Evolutionary conservation across 768 basidiomycete genomes (phyloP).

Genomic region (Boletus rubescentipes): DNA sequence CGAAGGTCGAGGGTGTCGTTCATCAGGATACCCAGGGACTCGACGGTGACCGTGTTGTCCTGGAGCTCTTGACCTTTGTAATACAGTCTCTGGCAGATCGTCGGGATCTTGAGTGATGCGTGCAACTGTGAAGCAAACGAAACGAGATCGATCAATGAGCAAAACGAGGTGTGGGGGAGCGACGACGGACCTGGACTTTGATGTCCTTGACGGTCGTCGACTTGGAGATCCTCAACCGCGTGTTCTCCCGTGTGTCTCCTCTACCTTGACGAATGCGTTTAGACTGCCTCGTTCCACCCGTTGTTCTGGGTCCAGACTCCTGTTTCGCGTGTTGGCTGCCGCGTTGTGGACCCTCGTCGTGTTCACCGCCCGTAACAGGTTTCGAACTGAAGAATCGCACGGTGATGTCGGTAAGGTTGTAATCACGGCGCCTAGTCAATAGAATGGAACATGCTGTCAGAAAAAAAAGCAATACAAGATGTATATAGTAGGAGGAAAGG

Average conservation of each 20-base stretch:
- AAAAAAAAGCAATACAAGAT: constrained; percentile 6
- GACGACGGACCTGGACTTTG: constrained; percentile 59
- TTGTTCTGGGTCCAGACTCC: constrained; percentile 37
- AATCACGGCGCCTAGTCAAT: constrained; percentile 39
- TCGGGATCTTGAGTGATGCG: constrained; percentile 61
- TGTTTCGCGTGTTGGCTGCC: constrained; percentile 28
- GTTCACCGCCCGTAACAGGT: constrained; percentile 32
- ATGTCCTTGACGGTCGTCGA: constrained; percentile 74
- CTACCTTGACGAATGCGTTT: constrained; percentile 63
- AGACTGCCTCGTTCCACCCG: constrained; percentile 58
- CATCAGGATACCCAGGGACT: constrained; percentile 55
- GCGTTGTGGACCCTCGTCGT: constrained; percentile 27
- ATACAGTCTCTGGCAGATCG: constrained; percentile 73
- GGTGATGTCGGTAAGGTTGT: constrained; percentile 60
- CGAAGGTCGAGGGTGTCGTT: constrained; percentile 67
- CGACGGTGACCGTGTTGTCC: constrained; percentile 53
- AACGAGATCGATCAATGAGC: background rate
- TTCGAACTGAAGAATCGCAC: constrained; percentile 45
- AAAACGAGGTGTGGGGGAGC: background rate
- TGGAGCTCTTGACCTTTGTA: constrained; percentile 60
- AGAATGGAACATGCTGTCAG: constrained; percentile 21
- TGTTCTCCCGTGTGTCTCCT: constrained; percentile 49
- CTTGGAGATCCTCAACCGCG: constrained; percentile 58
- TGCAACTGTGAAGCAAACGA: constrained; percentile 48
- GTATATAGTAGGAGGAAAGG: constrained; percentile 5